These are phyloP conservation scores for Rhinocladiella mackenziei DNA, from an alignment of 2,329 filamentous ascomycete genomes.

Conservation along the genomic window DNA sequence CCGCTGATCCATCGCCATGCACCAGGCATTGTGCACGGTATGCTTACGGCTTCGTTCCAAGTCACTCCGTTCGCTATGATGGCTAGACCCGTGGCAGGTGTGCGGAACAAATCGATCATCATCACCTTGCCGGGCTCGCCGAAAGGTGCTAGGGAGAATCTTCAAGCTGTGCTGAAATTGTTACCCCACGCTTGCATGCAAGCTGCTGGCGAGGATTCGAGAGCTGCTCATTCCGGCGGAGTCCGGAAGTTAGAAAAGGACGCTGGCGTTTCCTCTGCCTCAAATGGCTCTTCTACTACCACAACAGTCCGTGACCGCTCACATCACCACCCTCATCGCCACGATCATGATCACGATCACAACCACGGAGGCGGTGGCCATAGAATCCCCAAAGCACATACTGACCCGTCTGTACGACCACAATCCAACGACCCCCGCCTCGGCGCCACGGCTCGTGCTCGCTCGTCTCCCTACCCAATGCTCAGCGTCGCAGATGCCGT, in stretches of 20 bases:
- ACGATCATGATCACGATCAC: slow-evolving; percentile 38
- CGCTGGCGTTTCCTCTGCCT: slow-evolving; percentile 58
- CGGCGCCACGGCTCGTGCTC: slow-evolving; percentile 64
- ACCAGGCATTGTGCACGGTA: slow-evolving; percentile 85
- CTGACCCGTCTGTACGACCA: slow-evolving; percentile 55
- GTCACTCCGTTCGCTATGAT: slow-evolving; percentile 97
- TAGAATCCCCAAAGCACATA: slow-evolving; percentile 65
- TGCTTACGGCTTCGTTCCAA: slow-evolving; percentile 77
- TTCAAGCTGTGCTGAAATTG: slow-evolving; percentile 82
- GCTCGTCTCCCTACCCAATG: slow-evolving; percentile 90
- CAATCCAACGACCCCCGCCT: slow-evolving; percentile 57
- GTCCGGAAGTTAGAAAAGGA: slow-evolving; percentile 79
- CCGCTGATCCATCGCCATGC: slow-evolving; percentile 79
- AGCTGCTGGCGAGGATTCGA: slow-evolving; percentile 76
- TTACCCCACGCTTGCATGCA: slow-evolving; percentile 93
- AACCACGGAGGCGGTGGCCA: slow-evolving; percentile 52
- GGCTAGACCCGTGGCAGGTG: slow-evolving; percentile 87
- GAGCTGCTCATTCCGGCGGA: slow-evolving; percentile 73
- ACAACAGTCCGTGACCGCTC: slow-evolving; percentile 19
- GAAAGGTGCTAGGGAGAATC: slow-evolving; percentile 90
- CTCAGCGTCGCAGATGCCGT: slow-evolving; percentile 79
- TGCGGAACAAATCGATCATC: slow-evolving; percentile 75
- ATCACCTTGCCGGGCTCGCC: slow-evolving; percentile 90
- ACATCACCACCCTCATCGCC: slow-evolving; percentile 31
- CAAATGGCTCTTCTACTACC: slow-evolving; percentile 14